Evolutionary conservation across 2,329 filamentous ascomycete species (phyloP), one percentile per base, ranked within the genome.

Genomic region (Pseudocercospora fuligena): DNA sequence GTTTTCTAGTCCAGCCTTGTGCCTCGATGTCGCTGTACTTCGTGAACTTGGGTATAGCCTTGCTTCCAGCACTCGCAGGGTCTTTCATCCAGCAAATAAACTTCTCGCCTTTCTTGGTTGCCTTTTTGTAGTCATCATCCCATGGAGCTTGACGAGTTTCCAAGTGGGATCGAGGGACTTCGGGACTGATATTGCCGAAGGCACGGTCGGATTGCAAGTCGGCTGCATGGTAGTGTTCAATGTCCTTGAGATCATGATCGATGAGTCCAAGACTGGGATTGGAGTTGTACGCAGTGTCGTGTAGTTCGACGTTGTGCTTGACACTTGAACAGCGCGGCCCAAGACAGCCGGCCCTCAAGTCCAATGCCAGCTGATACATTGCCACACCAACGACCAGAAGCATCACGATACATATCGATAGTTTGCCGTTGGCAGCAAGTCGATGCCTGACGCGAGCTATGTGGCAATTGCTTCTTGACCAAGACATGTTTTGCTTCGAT

Each of bases 1-100:
- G 56, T 16, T 7, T 36, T 3, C 23, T 53, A 8, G 19, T 53
- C 60, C 60, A 66, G 14, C 64, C 64, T 43, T 54, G 60, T n/a
- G 23, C 12, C 19, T 54, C 43, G 36, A 66, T n/a, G 11, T 62
- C 27, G 9, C 33, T 40, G n/a, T 53, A 23, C 16, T 53, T 49
- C 4, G 36, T 51, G 40, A 56, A 66, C 33, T 23, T 27, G 12
- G 60, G 51, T 1, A 40, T 31, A 3, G 40, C 64, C 8, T 57
- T 40, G 29, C 27, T 31, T 31, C 64, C 64, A 12, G 64, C 60
- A n/a, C 31, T 21, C 2, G 43, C 16, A 27, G 53, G 58, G 12
- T 62, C 60, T 16, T 60, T 43, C 40, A 66, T 25, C 25, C 31
- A 62, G 60, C 60, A 60, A 16, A 60, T 40, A 7, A 66, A 59